phyloP scores from a whole-genome alignment of 345 rosid genomes.

The Brassica nigra region DNA sequence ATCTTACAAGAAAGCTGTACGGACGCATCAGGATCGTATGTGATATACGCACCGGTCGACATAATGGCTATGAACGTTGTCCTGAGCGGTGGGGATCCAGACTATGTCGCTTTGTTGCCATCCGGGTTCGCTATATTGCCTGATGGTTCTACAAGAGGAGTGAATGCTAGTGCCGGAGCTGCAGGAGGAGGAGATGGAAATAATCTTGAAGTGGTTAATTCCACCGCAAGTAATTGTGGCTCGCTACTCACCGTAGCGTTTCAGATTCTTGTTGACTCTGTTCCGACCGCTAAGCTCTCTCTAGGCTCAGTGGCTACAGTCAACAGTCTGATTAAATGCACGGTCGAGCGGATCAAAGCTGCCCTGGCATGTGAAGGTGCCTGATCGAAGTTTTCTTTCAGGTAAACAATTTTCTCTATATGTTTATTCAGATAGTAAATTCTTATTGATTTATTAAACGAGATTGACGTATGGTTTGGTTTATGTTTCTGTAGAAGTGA shows the following conservation, averaged over 20 bases:
- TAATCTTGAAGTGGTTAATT: constrained; percentile 20
- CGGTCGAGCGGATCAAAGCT: constrained; percentile 79
- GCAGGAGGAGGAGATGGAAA: constrained; percentile 31
- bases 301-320: constrained; percentile 92
- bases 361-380: constrained; percentile 51
- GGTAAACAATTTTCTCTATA: constrained; percentile 1
- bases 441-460: background rate
- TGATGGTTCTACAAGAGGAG: constrained; percentile 62
- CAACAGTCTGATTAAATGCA: constrained; percentile 85
- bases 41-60: constrained; percentile 93
- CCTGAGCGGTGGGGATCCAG: constrained; percentile 84
- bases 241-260: constrained; percentile 87
- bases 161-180: background rate
- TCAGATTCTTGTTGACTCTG: constrained; percentile 88
- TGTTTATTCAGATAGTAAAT: background rate
- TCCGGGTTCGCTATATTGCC: constrained; percentile 96
- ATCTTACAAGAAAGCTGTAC: constrained; percentile 91
- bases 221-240: constrained; percentile 35
- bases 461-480: background rate
- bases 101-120: constrained; percentile 86
- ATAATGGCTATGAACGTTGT: constrained; percentile 84
- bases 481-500: constrained; percentile 23
- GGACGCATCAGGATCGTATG: constrained; percentile 86
- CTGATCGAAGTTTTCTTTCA: background rate
- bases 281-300: constrained; percentile 88